Conservation (phyloP, 164 flowering plant genomes). For the Tetrastigma voinierianum region DNA sequence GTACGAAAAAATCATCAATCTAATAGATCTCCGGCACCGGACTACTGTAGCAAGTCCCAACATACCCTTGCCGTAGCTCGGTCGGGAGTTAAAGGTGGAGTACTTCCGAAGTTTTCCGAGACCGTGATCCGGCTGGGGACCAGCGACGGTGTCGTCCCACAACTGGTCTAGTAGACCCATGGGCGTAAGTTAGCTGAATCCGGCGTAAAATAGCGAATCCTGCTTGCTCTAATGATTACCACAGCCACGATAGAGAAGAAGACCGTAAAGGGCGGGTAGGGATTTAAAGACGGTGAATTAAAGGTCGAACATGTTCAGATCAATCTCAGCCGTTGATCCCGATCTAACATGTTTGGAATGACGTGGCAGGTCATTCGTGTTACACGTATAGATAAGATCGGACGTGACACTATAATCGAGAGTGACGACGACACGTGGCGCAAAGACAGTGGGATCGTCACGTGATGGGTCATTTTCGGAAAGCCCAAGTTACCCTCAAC, state of each 20-base stretch:
- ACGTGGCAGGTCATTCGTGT: slow-evolving; percentile 19
- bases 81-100: slow-evolving; percentile 40
- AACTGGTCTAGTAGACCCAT: slow-evolving; percentile 85
- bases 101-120: slow-evolving; percentile 83
- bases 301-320: slow-evolving; percentile 30
- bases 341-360: not conserved
- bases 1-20: not conserved
- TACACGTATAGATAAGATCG: slow-evolving; percentile 24
- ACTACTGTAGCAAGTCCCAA: not conserved
- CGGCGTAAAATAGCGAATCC: not conserved
- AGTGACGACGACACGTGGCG: slow-evolving; percentile 8
- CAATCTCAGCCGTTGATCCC: slow-evolving; percentile 31
- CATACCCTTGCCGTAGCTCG: slow-evolving; percentile 65
- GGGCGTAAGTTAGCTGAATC: not conserved
- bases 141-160: slow-evolving; percentile 97
- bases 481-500: not conserved
- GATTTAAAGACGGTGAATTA: slow-evolving; percentile 29
- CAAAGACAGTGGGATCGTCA: slow-evolving; percentile 9
- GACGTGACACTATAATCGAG: slow-evolving; percentile 4
- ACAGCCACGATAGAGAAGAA: not conserved
- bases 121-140: slow-evolving; percentile 86
- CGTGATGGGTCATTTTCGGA: slow-evolving; percentile 17
- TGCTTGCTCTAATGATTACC: not conserved
- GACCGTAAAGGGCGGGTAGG: not conserved
- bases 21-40: not conserved